Conservation (phyloP, 2,329 filamentous ascomycete genomes). For the Chrysosporium queenslandicum region DNA sequence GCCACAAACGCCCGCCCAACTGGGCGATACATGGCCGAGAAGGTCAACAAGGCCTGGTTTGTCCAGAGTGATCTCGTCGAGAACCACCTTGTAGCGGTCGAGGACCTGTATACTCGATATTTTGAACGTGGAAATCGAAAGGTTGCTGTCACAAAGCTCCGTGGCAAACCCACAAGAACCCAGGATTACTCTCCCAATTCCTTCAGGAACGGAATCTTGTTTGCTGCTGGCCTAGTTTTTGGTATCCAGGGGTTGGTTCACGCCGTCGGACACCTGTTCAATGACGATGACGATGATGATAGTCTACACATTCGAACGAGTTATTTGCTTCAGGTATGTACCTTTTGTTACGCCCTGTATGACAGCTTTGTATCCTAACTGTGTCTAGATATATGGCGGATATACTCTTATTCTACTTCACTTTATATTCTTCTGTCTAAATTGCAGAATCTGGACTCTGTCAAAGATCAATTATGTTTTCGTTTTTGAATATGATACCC, state of each 20-base stretch:
- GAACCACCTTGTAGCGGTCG: constrained; percentile 64
- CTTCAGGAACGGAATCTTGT: constrained; percentile 54
- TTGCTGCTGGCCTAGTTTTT: constrained; percentile 59
- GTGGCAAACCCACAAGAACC: constrained; percentile 54
- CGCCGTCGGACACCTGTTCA: constrained; percentile 42
- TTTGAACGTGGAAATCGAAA: constrained; percentile 93
- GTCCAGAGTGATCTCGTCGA: constrained; percentile 81
- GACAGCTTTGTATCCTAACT: constrained; percentile 2
- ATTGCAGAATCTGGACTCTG: constrained; percentile 70
- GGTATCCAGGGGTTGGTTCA: constrained; percentile 56
- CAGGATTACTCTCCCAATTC: constrained; percentile 50
- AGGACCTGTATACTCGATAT: constrained; percentile 88
- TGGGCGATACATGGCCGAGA: constrained; percentile 77
- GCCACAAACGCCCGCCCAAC: constrained; percentile 66
- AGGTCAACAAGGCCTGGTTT: constrained; percentile 83
- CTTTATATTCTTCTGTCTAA: constrained; percentile 72
- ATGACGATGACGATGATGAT: constrained; percentile 35
- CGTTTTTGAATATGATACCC: constrained; percentile 89
- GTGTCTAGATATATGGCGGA: constrained; percentile 68
- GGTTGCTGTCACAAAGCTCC: constrained; percentile 75
- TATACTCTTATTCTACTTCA: constrained; percentile 78
- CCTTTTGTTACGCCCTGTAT: background rate
- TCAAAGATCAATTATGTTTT: constrained; percentile 93
- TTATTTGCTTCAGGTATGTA: constrained; percentile 59
- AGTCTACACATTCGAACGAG: constrained; percentile 45